phyloP scores from a whole-genome alignment of 441 rosid genomes.

The Erysimum cheiri region DNA sequence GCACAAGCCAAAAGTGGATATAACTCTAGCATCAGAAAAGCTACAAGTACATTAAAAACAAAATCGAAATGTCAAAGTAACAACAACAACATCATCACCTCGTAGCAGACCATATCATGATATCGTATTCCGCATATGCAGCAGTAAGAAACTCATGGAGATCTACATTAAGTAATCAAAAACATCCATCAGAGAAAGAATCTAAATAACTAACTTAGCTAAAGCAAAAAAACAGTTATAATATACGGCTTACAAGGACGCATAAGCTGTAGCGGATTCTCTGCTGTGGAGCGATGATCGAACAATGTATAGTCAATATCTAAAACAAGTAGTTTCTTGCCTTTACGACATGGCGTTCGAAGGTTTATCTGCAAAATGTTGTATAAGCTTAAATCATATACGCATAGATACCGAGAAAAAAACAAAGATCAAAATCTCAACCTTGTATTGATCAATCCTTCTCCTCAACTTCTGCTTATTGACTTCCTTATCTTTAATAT shows the following conservation, averaged over 20 bases:
- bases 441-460: conserved; percentile 81
- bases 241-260: conserved; percentile 68
- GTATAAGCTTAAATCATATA: not conserved
- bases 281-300: conserved; percentile 94
- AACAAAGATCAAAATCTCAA: conserved; percentile 23
- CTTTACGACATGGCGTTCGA: conserved; percentile 77
- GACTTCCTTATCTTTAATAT: conserved; percentile 82
- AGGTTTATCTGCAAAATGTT: conserved; percentile 60
- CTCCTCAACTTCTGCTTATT: conserved; percentile 84
- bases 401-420: not conserved
- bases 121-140: conserved; percentile 86
- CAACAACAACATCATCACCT: conserved; percentile 50
- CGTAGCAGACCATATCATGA: conserved; percentile 98
- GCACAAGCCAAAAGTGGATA: conserved; percentile 37
- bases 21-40: not conserved
- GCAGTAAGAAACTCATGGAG: conserved; percentile 98
- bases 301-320: conserved; percentile 95
- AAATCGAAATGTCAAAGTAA: not conserved
- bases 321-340: conserved; percentile 90
- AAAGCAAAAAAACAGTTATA: not conserved
- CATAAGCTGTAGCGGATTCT: conserved; percentile 88
- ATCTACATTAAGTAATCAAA: conserved; percentile 56
- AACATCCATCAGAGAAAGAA: conserved; percentile 12
- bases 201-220: not conserved
- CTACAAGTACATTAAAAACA: not conserved